Evolutionary conservation across 129 eudicot species (phyloP).

Genomic region (Silybum marianum): DNA sequence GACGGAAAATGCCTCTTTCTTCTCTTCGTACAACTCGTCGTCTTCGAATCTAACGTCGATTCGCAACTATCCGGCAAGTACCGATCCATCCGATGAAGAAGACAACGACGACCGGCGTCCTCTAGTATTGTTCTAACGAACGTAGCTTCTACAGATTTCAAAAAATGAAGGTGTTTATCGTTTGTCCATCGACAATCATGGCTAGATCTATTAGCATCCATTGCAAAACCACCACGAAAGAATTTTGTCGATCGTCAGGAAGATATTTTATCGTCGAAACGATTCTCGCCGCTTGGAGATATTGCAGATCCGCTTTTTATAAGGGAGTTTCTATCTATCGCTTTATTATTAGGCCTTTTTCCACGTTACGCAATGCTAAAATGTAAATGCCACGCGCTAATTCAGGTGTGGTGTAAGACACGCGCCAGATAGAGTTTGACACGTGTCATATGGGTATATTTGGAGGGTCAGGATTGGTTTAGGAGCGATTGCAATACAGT

Average conservation of each 20-base stretch:
- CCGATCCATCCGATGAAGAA: slow-evolving; percentile 38
- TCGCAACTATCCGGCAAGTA: slow-evolving; percentile 49
- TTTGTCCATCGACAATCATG: slow-evolving; percentile 38
- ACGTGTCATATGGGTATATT: background rate
- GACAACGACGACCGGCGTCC: background rate
- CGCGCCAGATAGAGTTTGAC: background rate
- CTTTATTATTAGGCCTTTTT: slow-evolving; percentile 7
- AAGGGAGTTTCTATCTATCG: background rate
- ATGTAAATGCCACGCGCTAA: background rate
- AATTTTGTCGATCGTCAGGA: background rate
- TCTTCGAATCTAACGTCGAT: slow-evolving; percentile 33
- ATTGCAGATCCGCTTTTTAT: slow-evolving; percentile 9
- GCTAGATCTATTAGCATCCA: slow-evolving; percentile 14
- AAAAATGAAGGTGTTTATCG: slow-evolving; percentile 41
- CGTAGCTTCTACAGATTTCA: slow-evolving; percentile 47
- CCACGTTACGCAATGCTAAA: slow-evolving; percentile 20
- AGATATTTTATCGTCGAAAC: background rate
- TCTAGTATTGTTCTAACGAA: slow-evolving; percentile 40
- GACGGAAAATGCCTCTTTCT: slow-evolving; percentile 19
- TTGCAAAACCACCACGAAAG: background rate
- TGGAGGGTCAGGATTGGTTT: background rate
- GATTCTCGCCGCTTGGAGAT: background rate
- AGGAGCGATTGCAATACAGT: background rate
- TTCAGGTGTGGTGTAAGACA: background rate
- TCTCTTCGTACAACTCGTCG: slow-evolving; percentile 6